phyloP scores from a whole-genome alignment of 1,139 yeast genomes.

The Geotrichum aggregatum region DNA sequence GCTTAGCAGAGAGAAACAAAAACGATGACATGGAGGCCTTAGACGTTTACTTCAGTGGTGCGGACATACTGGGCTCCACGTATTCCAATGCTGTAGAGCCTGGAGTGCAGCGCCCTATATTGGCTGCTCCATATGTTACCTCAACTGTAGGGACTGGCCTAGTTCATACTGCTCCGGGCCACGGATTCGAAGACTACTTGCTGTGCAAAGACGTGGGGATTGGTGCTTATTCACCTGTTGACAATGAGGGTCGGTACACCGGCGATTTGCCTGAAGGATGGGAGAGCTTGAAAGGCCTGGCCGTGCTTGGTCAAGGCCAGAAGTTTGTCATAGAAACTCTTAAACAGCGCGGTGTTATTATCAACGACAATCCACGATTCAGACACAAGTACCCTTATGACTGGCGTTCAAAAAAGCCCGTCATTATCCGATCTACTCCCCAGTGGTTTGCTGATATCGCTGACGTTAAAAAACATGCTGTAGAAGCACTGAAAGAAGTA shows the following conservation, averaged over 20 bases:
- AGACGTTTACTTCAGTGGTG: constrained; percentile 41
- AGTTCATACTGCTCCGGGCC: constrained; percentile 97
- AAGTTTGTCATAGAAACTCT: constrained; percentile 46
- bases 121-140: constrained; percentile 81
- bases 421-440: constrained; percentile 90
- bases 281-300: constrained; percentile 48
- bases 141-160: constrained; percentile 85
- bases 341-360: constrained; percentile 46
- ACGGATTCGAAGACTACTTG: constrained; percentile 88
- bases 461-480: constrained; percentile 60
- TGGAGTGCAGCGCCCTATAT: constrained; percentile 48
- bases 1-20: constrained; percentile 23
- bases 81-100: constrained; percentile 49
- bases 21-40: constrained; percentile 20
- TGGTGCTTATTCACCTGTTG: constrained; percentile 69
- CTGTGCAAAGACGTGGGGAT: constrained; percentile 59
- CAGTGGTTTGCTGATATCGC: constrained; percentile 95
- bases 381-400: constrained; percentile 91
- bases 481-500: constrained; percentile 57
- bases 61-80: constrained; percentile 42
- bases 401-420: constrained; percentile 94
- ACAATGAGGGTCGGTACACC: constrained; percentile 64
- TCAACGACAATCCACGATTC: constrained; percentile 49
- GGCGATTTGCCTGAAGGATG: constrained; percentile 48
- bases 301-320: constrained; percentile 62